phyloP scores from a whole-genome alignment of 805 yeast species.

The Saccharomycopsis sp. region DNA sequence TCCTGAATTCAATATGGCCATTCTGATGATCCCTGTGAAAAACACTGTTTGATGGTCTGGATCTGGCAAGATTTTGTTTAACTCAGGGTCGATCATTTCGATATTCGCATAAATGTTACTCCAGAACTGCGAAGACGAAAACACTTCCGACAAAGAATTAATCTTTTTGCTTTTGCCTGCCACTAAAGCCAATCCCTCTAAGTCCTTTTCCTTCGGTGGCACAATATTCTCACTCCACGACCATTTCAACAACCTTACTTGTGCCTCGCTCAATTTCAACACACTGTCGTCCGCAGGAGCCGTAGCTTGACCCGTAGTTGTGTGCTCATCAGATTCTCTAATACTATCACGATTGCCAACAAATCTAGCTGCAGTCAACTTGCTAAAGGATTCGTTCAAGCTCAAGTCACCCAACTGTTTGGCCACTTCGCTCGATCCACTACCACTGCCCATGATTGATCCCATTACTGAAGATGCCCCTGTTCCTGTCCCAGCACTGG shows the following conservation, averaged over 20 bases:
- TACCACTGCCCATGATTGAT: background rate
- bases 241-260: conserved; percentile 16
- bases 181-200: background rate
- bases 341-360: background rate
- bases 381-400: conserved; percentile 1
- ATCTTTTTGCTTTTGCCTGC: conserved; percentile 4
- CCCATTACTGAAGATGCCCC: background rate
- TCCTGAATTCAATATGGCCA: conserved; percentile 17
- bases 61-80: conserved; percentile 16
- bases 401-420: background rate
- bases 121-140: conserved; percentile 21
- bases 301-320: conserved; percentile 2
- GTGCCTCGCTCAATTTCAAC: conserved; percentile 14
- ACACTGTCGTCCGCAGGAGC: background rate
- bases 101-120: conserved; percentile 17
- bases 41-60: conserved; percentile 19
- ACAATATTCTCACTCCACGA: conserved; percentile 20
- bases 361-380: background rate
- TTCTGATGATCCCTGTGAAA: conserved; percentile 21
- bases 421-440: background rate
- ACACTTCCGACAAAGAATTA: conserved; percentile 14
- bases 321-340: background rate
- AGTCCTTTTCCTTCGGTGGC: conserved; percentile 7
- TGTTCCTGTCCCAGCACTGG: background rate
- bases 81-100: conserved; percentile 14